Conservation (phyloP, 164 flowering plant species). For the Echeveria elegans region DNA sequence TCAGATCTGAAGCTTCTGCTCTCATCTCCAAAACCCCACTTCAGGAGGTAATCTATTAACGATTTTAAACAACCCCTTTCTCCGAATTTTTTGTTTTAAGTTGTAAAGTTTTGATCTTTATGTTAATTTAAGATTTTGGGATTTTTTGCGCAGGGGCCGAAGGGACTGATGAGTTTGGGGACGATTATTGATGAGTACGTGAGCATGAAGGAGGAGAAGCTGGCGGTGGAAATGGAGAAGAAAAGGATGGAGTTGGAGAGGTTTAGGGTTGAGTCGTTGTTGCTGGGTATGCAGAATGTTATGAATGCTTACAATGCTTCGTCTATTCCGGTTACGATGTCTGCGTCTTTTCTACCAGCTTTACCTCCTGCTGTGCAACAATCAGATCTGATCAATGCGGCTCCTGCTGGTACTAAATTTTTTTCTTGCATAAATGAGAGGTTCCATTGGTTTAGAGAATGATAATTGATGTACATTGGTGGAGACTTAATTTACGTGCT, state of each 20-base stretch:
- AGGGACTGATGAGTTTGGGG: conserved; percentile 59
- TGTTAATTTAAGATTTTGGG: not conserved
- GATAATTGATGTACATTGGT: not conserved
- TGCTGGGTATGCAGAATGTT: conserved; percentile 66
- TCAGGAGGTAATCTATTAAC: conserved; percentile 8
- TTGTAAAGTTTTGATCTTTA: not conserved
- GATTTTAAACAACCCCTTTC: not conserved
- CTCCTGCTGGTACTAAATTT: conserved; percentile 30
- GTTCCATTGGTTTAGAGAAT: no score
- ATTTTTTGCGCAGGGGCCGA: conserved; percentile 55
- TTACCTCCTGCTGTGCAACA: conserved; percentile 19
- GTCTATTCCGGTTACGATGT: not conserved
- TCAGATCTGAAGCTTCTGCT: conserved; percentile 64
- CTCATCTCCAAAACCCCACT: conserved; percentile 56
- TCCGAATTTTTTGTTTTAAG: not conserved
- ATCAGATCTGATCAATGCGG: conserved; percentile 12
- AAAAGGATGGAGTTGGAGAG: conserved; percentile 53
- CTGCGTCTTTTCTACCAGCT: conserved; percentile 12
- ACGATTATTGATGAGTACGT: conserved; percentile 71
- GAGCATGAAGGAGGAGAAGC: conserved; percentile 67
- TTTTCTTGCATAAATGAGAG: not conserved
- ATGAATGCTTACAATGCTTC: conserved; percentile 50
- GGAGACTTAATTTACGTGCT: no score
- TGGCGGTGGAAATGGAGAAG: conserved; percentile 50
- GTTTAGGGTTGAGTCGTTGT: conserved; percentile 39